These are phyloP conservation scores for Mortierella sp. DNA, from an alignment of 371 early-diverging fungal species.

Conservation along the genomic window DNA sequence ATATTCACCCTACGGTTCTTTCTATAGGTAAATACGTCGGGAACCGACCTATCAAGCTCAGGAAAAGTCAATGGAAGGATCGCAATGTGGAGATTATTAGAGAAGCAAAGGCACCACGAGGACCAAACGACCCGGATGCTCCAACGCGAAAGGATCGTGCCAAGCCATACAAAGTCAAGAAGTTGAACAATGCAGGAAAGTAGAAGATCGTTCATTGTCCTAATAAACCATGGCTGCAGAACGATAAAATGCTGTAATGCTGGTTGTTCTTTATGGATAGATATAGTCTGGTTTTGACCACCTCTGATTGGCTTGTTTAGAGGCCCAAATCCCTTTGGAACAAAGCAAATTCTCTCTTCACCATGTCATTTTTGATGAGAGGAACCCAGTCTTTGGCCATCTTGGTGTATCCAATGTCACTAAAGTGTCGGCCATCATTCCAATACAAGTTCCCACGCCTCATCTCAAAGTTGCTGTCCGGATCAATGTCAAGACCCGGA, in stretches of 20 bases:
- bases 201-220: constrained; percentile 8
- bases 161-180: constrained; percentile 53
- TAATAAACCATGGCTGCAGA: too few relatives aligned
- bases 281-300: too few relatives aligned
- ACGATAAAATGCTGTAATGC: too few relatives aligned
- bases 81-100: constrained; percentile 78
- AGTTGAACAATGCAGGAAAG: constrained; percentile 49
- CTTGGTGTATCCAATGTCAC: constrained; percentile 41
- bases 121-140: constrained; percentile 39
- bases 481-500: constrained; percentile 41
- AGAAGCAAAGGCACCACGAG: constrained; percentile 42
- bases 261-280: too few relatives aligned
- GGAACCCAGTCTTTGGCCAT: constrained; percentile 53
- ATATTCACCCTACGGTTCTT: too few relatives aligned
- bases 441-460: constrained; percentile 49
- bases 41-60: constrained; percentile 91
- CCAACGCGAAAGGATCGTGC: constrained; percentile 39
- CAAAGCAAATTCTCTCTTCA: constrained; percentile 50
- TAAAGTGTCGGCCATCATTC: constrained; percentile 51
- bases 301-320: constrained; percentile 12
- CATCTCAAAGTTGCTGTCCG: constrained; percentile 45
- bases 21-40: constrained; percentile 97
- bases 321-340: constrained; percentile 40
- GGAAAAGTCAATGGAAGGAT: constrained; percentile 96
- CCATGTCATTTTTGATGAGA: constrained; percentile 39